Evolutionary conservation across 2,329 filamentous ascomycete genomes (phyloP), one percentile per base, ranked within the genome.

Genomic region (Thermochaetoides dissita): DNA sequence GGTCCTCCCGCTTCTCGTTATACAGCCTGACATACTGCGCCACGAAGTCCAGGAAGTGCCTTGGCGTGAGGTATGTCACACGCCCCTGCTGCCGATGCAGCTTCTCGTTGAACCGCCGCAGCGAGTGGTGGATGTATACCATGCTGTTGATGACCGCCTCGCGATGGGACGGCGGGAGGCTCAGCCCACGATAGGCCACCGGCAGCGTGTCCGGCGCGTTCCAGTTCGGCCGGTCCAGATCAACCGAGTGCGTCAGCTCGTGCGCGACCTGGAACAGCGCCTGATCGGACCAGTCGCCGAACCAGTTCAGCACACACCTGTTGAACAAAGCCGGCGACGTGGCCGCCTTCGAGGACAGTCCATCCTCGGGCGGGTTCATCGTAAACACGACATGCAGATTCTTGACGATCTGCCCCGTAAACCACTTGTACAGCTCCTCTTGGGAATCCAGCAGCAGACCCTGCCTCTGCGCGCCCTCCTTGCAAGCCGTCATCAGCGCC

Each of bases 351-450:
- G 87, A 94, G 2, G 85, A 91, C 7, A 99, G 67, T 0, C 91
- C 89, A 53, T 91, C 91, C 57, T 95, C 86, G 0, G 91, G 93
- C 10, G 91, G 91, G 62, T 99, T 99, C 91, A 99, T 99, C 3
- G 91, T 99, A 62, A 99, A 98, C 17, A 99, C 91, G 38, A 99
- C 91, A 56, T 99, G 91, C 34, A 99, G 67, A 57, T 99, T 99
- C 69, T 94, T 94, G 59, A 98, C 84, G 55, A 99, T 96, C 61
- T 99, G 91, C 55, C 94, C 85, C 0, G 93, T 98, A 66, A 99
- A 99, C 91, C 91, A 99, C 66, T 96, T 96, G 72, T 98, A 98
- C n/a, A 98, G 71, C 62, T 99, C 91, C 65, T 99, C 93, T 53
- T 94, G 88, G 1, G 91, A 96, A 64, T 99, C 91, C 1, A 98